phyloP scores from a whole-genome alignment of 345 rosid genomes.

The Eucalyptus rudis region DNA sequence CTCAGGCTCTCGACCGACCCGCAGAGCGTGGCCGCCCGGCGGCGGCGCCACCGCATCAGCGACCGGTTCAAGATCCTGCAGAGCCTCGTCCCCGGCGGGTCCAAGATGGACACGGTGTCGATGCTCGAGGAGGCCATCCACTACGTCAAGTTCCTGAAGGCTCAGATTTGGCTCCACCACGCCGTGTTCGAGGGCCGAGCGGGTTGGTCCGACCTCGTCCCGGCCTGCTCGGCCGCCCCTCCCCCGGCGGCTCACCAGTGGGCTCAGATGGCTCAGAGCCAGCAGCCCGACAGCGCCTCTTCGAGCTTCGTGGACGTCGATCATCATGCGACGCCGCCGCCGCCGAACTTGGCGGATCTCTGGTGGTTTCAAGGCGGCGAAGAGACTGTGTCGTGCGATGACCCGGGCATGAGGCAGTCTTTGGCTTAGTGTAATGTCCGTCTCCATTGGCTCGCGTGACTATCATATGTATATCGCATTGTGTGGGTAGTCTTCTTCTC shows the following conservation, averaged over 20 bases:
- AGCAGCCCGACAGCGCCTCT: background rate
- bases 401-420: background rate
- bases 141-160: constrained; percentile 79
- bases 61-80: constrained; percentile 77
- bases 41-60: constrained; percentile 77
- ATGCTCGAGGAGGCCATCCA: constrained; percentile 84
- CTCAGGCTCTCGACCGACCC: constrained; percentile 72
- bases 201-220: background rate
- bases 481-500: background rate
- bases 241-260: background rate
- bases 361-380: background rate
- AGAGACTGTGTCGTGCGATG: background rate
- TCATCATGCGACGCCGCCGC: background rate
- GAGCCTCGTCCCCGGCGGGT: constrained; percentile 80
- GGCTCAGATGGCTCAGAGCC: background rate
- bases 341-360: background rate
- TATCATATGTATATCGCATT: background rate
- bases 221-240: background rate
- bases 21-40: constrained; percentile 87
- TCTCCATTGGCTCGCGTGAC: background rate
- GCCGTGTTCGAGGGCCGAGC: constrained; percentile 9
- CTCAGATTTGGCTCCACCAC: constrained; percentile 71
- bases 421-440: background rate
- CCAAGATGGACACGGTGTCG: constrained; percentile 85
- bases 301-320: background rate